phyloP scores from a whole-genome alignment of 2,329 filamentous ascomycete species.

The Falciphora oryzae region DNA sequence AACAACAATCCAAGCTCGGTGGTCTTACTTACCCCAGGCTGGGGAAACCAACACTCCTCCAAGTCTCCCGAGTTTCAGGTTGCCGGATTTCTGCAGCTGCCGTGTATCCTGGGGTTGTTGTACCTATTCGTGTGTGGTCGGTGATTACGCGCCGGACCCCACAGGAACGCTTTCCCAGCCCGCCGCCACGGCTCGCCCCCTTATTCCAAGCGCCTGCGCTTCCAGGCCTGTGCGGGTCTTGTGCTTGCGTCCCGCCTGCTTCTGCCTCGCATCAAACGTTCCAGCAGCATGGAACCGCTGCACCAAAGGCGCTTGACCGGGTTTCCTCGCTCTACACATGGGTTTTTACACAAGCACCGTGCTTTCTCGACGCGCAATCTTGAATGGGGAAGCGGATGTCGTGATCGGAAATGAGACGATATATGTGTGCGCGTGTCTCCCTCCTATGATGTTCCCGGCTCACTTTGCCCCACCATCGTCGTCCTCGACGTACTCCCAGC shows the following conservation, averaged over 20 bases:
- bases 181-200: too few species aligned
- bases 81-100: not conserved
- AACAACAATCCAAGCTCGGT: too few species aligned
- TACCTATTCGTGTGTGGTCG: not conserved
- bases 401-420: not conserved
- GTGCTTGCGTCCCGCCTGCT: not conserved
- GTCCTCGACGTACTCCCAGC: constrained; percentile 48
- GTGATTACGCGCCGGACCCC: not conserved
- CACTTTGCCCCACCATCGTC: constrained; percentile 33
- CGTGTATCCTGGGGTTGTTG: not conserved
- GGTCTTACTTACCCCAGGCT: too few species aligned
- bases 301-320: too few species aligned
- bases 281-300: not conserved
- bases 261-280: not conserved
- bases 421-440: not conserved
- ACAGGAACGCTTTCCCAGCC: not conserved
- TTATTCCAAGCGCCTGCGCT: not conserved
- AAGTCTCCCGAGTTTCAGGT: not conserved
- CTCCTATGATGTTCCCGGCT: constrained; percentile 22
- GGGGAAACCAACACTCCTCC: too few species aligned
- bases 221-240: not conserved
- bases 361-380: too few species aligned
- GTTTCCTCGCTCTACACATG: not conserved
- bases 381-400: not conserved
- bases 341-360: not conserved